A percentile compares a stretch with the other conserved stretches of the same genome.
Conservation (phyloP, 2,329 filamentous ascomycete genomes). For the Leptographium procerum region DNA sequence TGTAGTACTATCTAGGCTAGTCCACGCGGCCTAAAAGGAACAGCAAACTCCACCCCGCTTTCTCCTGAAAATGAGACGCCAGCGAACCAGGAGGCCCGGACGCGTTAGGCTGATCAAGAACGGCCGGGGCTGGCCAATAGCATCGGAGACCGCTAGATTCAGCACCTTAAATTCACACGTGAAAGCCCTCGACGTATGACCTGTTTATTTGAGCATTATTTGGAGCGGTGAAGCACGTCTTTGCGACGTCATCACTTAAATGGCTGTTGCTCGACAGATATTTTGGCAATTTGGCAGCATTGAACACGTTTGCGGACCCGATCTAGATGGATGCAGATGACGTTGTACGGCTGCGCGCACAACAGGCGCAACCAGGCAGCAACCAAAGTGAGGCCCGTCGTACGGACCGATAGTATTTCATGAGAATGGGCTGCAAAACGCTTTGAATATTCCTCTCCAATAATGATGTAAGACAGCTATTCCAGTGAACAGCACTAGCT, state of each 20-base stretch:
- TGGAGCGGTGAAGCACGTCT: neutral
- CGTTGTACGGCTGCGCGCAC: too few relatives aligned
- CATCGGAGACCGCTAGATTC: neutral
- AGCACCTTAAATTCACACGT: neutral
- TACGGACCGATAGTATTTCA: neutral
- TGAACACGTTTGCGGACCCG: too few relatives aligned
- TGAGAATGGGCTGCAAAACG: neutral
- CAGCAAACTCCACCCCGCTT: neutral
- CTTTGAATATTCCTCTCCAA: neutral
- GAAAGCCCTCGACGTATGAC: neutral
- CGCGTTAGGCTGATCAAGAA: neutral
- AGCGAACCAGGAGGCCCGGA: neutral
- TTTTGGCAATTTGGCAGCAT: too few relatives aligned
- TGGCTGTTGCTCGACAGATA: too few relatives aligned
- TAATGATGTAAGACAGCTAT: neutral
- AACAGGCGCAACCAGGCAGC: too few relatives aligned
- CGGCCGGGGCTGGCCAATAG: neutral
- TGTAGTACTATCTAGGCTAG: neutral
- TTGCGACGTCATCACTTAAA: neutral
- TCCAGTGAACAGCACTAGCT: neutral
- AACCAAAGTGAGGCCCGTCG: too few relatives aligned
- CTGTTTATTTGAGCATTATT: neutral
- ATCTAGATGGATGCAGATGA: too few relatives aligned
- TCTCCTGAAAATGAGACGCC: conserved; percentile 10
- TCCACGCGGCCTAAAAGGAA: neutral